These are phyloP conservation scores for Fusarium cicatricum DNA, from an alignment of 2,329 filamentous ascomycete genomes.

Conservation along the genomic window DNA sequence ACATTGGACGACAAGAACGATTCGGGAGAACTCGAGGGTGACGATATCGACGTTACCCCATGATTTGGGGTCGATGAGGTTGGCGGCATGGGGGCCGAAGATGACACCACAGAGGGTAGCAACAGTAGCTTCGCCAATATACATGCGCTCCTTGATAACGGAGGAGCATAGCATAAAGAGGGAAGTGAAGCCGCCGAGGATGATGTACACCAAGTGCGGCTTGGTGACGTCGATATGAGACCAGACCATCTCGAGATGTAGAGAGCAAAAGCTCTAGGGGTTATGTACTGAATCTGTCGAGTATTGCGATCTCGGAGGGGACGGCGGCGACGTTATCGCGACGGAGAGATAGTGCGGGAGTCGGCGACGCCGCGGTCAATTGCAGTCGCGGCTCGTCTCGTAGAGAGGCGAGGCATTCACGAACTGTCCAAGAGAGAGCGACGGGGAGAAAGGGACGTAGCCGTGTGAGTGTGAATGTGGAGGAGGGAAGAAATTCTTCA, in stretches of 20 bases:
- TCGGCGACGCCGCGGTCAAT: slow-evolving; percentile 34
- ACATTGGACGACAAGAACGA: slow-evolving; percentile 90
- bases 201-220: slow-evolving; percentile 98
- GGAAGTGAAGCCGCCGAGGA: slow-evolving; percentile 95
- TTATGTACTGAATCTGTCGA: slow-evolving; percentile 3
- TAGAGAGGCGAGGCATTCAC: slow-evolving; percentile 12
- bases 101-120: slow-evolving; percentile 88
- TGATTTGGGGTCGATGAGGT: slow-evolving; percentile 76
- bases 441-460: slow-evolving; percentile 4
- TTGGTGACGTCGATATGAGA: slow-evolving; percentile 85
- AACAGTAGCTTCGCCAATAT: slow-evolving; percentile 98
- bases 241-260: slow-evolving; percentile 70
- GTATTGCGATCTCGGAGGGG: slow-evolving; percentile 28
- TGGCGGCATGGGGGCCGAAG: slow-evolving; percentile 84
- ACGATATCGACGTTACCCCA: slow-evolving; percentile 90
- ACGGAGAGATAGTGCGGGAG: slow-evolving; percentile 15
- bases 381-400: slow-evolving; percentile 26
- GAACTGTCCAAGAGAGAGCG: not conserved
- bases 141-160: slow-evolving; percentile 97
- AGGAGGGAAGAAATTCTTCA: slow-evolving; percentile 1
- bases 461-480: not conserved
- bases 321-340: slow-evolving; percentile 24
- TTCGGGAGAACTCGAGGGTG: slow-evolving; percentile 87
- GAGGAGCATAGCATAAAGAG: slow-evolving; percentile 99
- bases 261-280: slow-evolving; percentile 4